Conservation (phyloP, 371 early-diverging fungal genomes). For the Coemansia sp. region DNA sequence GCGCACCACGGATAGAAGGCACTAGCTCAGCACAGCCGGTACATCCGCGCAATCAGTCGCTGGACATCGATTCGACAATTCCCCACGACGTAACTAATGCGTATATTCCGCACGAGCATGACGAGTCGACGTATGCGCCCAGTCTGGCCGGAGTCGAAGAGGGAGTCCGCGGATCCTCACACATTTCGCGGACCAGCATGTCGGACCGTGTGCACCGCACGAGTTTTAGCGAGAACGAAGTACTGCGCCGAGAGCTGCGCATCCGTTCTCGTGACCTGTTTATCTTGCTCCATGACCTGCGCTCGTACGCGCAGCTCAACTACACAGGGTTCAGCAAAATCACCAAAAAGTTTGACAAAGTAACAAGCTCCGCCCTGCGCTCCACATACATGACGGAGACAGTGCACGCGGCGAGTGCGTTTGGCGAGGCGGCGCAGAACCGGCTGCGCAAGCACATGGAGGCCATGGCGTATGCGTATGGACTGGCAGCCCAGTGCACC, state of each 20-base stretch:
- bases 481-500: conserved; percentile 40
- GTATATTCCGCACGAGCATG: conserved; percentile 38
- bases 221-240: conserved; percentile 17
- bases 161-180: not conserved
- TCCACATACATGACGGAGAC: conserved; percentile 54
- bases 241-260: conserved; percentile 26
- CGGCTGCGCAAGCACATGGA: conserved; percentile 65
- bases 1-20: conserved; percentile 13
- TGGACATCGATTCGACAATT: conserved; percentile 21
- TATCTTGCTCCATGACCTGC: conserved; percentile 79
- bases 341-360: conserved; percentile 96
- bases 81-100: conserved; percentile 46
- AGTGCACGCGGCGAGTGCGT: conserved; percentile 67
- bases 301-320: conserved; percentile 90
- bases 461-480: conserved; percentile 33
- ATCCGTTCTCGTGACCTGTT: conserved; percentile 61
- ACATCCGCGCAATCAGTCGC: not conserved
- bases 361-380: conserved; percentile 65
- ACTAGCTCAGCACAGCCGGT: conserved; percentile 13
- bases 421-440: conserved; percentile 59
- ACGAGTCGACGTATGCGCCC: conserved; percentile 31
- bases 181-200: not conserved
- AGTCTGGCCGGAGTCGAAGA: conserved; percentile 15
- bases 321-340: conserved; percentile 94
- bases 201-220: conserved; percentile 29